Evolutionary conservation across 2,329 filamentous ascomycete species (phyloP).

Genomic region (Penicillium sp.): DNA sequence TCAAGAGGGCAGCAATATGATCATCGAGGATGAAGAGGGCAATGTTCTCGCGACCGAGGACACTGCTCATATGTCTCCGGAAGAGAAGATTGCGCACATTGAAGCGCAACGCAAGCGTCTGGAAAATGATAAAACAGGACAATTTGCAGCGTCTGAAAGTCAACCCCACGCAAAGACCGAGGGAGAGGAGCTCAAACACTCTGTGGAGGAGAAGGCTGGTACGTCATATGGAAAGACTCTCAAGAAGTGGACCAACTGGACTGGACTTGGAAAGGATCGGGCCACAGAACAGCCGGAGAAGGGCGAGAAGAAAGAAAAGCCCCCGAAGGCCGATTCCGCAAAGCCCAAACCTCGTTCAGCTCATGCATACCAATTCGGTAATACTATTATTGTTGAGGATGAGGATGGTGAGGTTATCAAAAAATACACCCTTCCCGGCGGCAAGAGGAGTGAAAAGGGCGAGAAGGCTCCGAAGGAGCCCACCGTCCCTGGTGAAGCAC

Average conservation of each 20-base stretch:
- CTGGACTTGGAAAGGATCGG: slow-evolving; percentile 41
- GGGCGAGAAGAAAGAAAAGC: slow-evolving; percentile 22
- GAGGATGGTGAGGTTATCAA: slow-evolving; percentile 68
- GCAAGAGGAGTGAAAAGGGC: slow-evolving; percentile 36
- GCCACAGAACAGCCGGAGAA: slow-evolving; percentile 22
- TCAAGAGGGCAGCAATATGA: slow-evolving; percentile 72
- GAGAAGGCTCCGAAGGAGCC: slow-evolving; percentile 23
- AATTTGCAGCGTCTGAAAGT: slow-evolving; percentile 48
- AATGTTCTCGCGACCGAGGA: slow-evolving; percentile 73
- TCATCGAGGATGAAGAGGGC: slow-evolving; percentile 83
- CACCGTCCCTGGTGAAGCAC: slow-evolving; percentile 31
- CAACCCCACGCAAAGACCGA: slow-evolving; percentile 45
- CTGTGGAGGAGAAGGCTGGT: slow-evolving; percentile 35
- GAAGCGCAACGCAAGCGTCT: slow-evolving; percentile 49
- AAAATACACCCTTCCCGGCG: slow-evolving; percentile 62
- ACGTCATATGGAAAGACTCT: slow-evolving; percentile 43
- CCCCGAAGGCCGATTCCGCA: slow-evolving; percentile 15
- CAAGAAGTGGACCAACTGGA: slow-evolving; percentile 48
- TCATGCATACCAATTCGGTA: slow-evolving; percentile 66
- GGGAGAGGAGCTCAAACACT: slow-evolving; percentile 43
- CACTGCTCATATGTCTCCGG: slow-evolving; percentile 46
- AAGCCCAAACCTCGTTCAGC: slow-evolving; percentile 51
- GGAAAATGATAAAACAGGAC: slow-evolving; percentile 51
- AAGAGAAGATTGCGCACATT: slow-evolving; percentile 62
- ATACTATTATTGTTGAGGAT: slow-evolving; percentile 69